A percentile compares a stretch with the other conserved stretches of the same genome.
These are phyloP conservation scores for Chlorella vulgaris DNA, from an alignment of 139 green algal species.

Conservation along the genomic window DNA sequence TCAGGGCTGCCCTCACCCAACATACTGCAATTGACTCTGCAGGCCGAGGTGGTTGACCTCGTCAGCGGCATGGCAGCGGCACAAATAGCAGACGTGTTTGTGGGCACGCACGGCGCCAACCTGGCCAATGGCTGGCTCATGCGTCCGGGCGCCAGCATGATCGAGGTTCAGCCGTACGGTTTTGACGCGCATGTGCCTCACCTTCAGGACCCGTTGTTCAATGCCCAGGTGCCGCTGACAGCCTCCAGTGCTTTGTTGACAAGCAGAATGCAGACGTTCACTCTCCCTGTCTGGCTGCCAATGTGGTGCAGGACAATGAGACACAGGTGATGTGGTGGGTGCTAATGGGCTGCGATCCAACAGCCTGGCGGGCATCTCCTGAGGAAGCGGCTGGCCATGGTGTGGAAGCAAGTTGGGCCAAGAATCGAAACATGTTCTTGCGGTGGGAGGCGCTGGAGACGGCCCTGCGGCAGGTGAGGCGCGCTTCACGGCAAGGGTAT, in stretches of 20 bases:
- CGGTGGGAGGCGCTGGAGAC: constrained; percentile 21
- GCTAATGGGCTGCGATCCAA: constrained; percentile 3
- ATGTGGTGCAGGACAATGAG: constrained; percentile 1
- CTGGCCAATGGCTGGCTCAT: constrained; percentile 26
- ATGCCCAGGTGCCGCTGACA: neutral
- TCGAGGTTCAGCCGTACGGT: constrained; percentile 10
- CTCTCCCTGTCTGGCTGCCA: neutral
- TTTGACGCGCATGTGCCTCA: constrained; percentile 19
- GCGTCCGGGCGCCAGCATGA: constrained; percentile 17
- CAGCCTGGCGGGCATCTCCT: neutral
- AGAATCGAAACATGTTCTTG: constrained; percentile 16
- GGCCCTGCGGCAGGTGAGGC: constrained; percentile 17
- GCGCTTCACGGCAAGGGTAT: neutral
- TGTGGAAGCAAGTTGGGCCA: neutral
- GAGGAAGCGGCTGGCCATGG: neutral
- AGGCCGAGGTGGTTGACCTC: too few relatives aligned
- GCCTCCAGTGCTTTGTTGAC: neutral
- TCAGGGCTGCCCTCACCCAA: too few relatives aligned
- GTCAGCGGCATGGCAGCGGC: constrained; percentile 15
- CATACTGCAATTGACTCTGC: too few relatives aligned
- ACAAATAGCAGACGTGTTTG: constrained; percentile 11
- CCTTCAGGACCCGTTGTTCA: constrained; percentile 28
- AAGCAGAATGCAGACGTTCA: neutral
- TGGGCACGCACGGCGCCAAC: constrained; percentile 25
- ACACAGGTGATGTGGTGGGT: constrained; percentile 23